These are phyloP conservation scores for Carex littledalei DNA, from an alignment of 176 grass and related monocot genomes.

Conservation along the genomic window DNA sequence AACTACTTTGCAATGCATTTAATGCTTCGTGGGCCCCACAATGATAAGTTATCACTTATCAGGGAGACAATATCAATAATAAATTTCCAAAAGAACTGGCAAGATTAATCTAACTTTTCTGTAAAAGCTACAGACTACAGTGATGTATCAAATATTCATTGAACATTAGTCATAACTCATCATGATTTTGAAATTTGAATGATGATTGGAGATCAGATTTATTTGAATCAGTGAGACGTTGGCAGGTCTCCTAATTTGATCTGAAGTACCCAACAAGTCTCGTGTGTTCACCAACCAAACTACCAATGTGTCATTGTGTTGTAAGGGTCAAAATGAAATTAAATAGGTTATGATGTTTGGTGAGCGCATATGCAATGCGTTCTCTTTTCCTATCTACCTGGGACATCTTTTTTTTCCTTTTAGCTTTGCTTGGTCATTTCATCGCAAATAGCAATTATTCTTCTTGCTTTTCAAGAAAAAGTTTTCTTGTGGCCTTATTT, in stretches of 20 bases:
- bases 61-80: not conserved
- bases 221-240: slow-evolving; percentile 9
- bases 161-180: not conserved
- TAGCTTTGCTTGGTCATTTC: not conserved
- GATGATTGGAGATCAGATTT: not conserved
- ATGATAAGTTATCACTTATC: slow-evolving; percentile 3
- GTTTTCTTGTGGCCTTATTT: not conserved
- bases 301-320: not conserved
- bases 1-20: not conserved
- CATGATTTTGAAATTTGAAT: not conserved
- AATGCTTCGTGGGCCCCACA: not conserved
- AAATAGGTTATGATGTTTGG: slow-evolving; percentile 8
- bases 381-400: slow-evolving; percentile 6
- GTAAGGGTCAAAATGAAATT: not conserved
- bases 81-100: not conserved
- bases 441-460: not conserved
- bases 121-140: not conserved
- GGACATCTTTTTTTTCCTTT: not conserved
- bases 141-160: not conserved
- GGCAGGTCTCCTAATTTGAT: slow-evolving; percentile 10
- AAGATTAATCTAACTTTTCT: slow-evolving; percentile 7
- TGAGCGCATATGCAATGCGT: not conserved
- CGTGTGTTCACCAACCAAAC: slow-evolving; percentile 21
- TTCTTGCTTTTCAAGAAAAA: not conserved
- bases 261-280: slow-evolving; percentile 16